Evolutionary conservation across 176 grass and related monocot genomes (phyloP).

Genomic region (Phragmites australis): DNA sequence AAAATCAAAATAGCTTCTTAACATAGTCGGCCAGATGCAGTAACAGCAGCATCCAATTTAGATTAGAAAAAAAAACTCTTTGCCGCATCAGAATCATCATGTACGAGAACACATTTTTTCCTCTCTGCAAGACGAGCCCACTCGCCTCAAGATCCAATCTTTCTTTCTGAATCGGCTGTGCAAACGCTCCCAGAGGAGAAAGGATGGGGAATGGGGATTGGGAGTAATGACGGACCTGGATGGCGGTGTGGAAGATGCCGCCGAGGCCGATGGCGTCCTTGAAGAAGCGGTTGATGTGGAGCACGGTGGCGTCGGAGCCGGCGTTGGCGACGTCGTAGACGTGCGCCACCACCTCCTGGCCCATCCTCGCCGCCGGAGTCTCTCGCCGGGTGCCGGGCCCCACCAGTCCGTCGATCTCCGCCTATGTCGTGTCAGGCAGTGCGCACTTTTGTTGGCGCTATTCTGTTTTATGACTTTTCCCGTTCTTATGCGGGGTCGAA

Average conservation of each 20-base stretch:
- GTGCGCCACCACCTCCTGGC: conserved; percentile 54
- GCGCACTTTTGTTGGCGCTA: background rate
- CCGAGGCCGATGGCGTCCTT: conserved; percentile 61
- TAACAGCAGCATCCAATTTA: background rate
- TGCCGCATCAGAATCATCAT: background rate
- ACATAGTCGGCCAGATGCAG: no score
- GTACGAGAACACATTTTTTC: background rate
- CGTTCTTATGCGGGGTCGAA: no score
- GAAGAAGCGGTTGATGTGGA: conserved; percentile 70
- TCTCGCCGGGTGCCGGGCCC: background rate
- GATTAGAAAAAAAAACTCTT: background rate
- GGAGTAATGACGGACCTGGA: conserved; percentile 36
- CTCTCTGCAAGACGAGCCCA: background rate
- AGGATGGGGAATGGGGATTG: background rate
- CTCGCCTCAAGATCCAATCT: conserved; percentile 4
- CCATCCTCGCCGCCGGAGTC: conserved; percentile 22
- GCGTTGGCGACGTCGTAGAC: conserved; percentile 53
- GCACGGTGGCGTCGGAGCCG: conserved; percentile 44
- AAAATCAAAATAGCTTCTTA: background rate
- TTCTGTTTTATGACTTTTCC: no score
- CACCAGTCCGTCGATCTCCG: background rate
- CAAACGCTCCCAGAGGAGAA: background rate
- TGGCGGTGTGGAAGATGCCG: conserved; percentile 70
- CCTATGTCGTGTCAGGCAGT: background rate
- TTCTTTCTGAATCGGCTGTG: no score